Conservation (phyloP, 2,329 filamentous ascomycete genomes). For the Fusarium stilboides region DNA sequence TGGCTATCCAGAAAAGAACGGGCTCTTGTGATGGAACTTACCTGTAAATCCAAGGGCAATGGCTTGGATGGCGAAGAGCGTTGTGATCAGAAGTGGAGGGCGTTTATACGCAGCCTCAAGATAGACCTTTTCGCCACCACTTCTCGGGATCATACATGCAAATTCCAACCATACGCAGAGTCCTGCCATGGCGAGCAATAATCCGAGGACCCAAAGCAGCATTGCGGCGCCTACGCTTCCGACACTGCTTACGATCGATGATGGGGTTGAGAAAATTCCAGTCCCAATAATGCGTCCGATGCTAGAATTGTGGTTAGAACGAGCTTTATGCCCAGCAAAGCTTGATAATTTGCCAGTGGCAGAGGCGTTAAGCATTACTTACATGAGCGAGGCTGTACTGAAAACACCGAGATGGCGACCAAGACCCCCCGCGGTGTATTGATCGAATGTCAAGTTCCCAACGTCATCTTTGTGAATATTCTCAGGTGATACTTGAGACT, state of each 20-base stretch:
- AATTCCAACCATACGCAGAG: background rate
- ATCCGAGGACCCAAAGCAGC: background rate
- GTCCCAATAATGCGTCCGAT: background rate
- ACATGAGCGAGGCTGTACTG: background rate
- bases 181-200: background rate
- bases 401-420: background rate
- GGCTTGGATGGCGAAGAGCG: background rate
- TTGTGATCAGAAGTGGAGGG: background rate
- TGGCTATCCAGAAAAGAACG: background rate
- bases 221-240: background rate
- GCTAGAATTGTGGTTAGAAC: background rate
- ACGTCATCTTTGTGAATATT: background rate
- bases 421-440: background rate
- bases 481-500: background rate
- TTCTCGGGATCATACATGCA: background rate
- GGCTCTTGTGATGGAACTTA: background rate
- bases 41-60: background rate
- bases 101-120: background rate
- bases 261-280: background rate
- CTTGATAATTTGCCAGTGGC: too few species aligned
- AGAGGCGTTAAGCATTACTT: background rate
- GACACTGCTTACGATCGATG: background rate
- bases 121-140: background rate
- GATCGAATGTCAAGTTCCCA: background rate
- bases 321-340: background rate